These are phyloP conservation scores for Daucus carota DNA, from an alignment of 129 eudicot genomes.

Conservation along the genomic window DH1_v3.0 NC_030384.2:9206001-9206500, in stretches of 20 bases:
- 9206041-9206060: not conserved
- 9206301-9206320: slow-evolving; percentile 32
- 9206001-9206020: too few relatives aligned
- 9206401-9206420: slow-evolving; percentile 35
- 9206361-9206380: slow-evolving; percentile 34
- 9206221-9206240: not conserved
- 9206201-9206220: not conserved
- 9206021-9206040: not conserved
- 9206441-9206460: not conserved
- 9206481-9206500: not conserved
- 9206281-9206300: slow-evolving; percentile 41
- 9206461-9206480: not conserved
- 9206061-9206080: not conserved
- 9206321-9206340: slow-evolving; percentile 35
- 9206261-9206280: slow-evolving; percentile 51
- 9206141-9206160: not conserved
- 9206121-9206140: not conserved
- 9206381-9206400: slow-evolving; percentile 50
- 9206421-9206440: slow-evolving; percentile 1
- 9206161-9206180: not conserved
- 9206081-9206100: not conserved
- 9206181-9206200: not conserved
- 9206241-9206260: slow-evolving; percentile 57
- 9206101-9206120: not conserved
- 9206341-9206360: slow-evolving; percentile 27